Evolutionary conservation across 2,329 filamentous ascomycete species (phyloP).

Genomic region (Alternaria novae-zelandiae): DNA sequence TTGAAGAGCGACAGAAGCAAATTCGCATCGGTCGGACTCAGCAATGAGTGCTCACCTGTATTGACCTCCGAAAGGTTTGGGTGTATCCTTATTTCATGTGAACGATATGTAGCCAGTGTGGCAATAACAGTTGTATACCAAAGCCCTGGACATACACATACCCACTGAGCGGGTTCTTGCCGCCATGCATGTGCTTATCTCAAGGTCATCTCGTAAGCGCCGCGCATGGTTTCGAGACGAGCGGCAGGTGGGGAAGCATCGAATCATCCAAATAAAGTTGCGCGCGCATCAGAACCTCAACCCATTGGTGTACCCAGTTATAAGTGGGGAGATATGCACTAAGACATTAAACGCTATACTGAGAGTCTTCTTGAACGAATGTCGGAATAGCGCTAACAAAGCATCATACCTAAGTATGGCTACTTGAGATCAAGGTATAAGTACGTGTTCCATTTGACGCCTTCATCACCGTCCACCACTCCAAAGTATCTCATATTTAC

Average conservation of each 20-base stretch:
- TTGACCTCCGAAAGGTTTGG: too few species aligned
- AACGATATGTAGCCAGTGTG: too few species aligned
- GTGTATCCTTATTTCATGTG: too few species aligned
- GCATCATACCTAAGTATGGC: background rate
- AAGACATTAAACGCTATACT: background rate
- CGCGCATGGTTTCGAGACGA: background rate
- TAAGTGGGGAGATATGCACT: background rate
- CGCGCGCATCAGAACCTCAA: background rate
- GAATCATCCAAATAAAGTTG: background rate
- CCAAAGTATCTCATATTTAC: background rate
- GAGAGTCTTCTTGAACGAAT: background rate
- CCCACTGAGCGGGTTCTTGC: background rate
- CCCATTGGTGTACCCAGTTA: too few species aligned
- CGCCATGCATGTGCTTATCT: background rate
- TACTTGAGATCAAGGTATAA: background rate
- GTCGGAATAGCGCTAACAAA: background rate
- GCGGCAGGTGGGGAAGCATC: background rate
- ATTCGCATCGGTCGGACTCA: too few species aligned
- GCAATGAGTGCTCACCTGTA: too few species aligned
- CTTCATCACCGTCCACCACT: background rate
- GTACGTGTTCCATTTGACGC: background rate
- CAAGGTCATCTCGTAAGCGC: background rate
- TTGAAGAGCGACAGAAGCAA: too few species aligned
- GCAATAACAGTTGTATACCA: too few species aligned
- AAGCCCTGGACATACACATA: background rate